phyloP scores from a whole-genome alignment of 441 rosid species.

The Flueggea neowawraea region DNA sequence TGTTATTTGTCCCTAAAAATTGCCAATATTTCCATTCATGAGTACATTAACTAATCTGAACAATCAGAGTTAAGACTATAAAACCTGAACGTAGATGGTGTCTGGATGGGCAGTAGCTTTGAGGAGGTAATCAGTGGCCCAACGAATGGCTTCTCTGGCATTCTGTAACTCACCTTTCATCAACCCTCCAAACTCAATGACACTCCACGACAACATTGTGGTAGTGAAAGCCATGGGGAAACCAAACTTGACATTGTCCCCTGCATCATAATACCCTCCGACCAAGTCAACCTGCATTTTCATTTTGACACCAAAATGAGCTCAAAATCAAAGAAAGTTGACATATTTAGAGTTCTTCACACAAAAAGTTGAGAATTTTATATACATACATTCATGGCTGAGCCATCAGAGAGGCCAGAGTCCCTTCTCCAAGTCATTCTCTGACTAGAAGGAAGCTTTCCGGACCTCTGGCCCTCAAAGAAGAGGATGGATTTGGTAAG shows the following conservation, averaged over 20 bases:
- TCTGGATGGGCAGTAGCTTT: conserved; percentile 79
- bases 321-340: neutral
- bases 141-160: conserved; percentile 68
- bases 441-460: conserved; percentile 69
- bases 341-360: too few relatives aligned
- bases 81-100: conserved; percentile 89
- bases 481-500: conserved; percentile 86
- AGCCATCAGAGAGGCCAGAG: conserved; percentile 83
- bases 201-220: conserved; percentile 94
- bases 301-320: conserved; percentile 15
- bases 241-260: conserved; percentile 89
- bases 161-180: conserved; percentile 70
- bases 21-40: too few relatives aligned
- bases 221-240: conserved; percentile 98
- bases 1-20: too few relatives aligned
- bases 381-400: conserved; percentile 44
- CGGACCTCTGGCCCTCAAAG: conserved; percentile 97
- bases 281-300: conserved; percentile 68
- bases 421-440: conserved; percentile 70
- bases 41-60: too few relatives aligned
- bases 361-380: neutral
- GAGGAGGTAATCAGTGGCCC: conserved; percentile 84
- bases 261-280: conserved; percentile 98
- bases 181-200: conserved; percentile 75
- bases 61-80: neutral